Evolutionary conservation across 768 basidiomycete genomes (phyloP).

Genomic region (Crassisporium funariophilum): DNA sequence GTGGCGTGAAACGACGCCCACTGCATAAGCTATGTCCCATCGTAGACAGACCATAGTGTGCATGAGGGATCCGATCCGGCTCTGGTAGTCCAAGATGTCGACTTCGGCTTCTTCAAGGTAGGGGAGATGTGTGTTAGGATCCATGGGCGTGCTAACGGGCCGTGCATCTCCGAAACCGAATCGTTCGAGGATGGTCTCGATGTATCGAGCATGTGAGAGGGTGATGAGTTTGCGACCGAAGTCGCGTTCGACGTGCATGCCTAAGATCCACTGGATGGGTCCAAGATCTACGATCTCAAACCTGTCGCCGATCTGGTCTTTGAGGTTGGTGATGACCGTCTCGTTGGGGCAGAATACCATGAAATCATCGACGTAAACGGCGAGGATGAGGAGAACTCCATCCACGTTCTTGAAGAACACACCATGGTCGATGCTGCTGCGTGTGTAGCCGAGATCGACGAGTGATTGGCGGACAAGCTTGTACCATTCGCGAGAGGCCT

Average conservation of each 20-base stretch:
- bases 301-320: neutral
- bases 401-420: neutral
- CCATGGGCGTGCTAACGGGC: neutral
- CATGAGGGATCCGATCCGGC: neutral
- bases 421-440: constrained; percentile 1
- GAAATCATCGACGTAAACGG: neutral
- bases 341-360: neutral
- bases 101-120: neutral
- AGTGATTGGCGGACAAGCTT: neutral
- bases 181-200: constrained; percentile 2
- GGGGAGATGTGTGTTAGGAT: constrained; percentile 1
- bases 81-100: neutral
- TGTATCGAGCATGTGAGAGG: constrained; percentile 1
- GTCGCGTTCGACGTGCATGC: constrained; percentile 2
- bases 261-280: constrained; percentile 3
- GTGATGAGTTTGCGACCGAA: neutral
- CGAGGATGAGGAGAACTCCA: neutral
- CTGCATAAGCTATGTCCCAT: neutral
- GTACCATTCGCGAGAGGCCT: constrained; percentile 8
- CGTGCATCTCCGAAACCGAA: neutral
- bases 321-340: neutral
- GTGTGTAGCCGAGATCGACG: constrained; percentile 2
- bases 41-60: neutral
- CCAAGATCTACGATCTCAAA: constrained; percentile 9
- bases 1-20: neutral